Evolutionary conservation across 2,329 filamentous ascomycete genomes (phyloP), one percentile per base, ranked within the genome.

Genomic region (Penicillium decumbens): DNA sequence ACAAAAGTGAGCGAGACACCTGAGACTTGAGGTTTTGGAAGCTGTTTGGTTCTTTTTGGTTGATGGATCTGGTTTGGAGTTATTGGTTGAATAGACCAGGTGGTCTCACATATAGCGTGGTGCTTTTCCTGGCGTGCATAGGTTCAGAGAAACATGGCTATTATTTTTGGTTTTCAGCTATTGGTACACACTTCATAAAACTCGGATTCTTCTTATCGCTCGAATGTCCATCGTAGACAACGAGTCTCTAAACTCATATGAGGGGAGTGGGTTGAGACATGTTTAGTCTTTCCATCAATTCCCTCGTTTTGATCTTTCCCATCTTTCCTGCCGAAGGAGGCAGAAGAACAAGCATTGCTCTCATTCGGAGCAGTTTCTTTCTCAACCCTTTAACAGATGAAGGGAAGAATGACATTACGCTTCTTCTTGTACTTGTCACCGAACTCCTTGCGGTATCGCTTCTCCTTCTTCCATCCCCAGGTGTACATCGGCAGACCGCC

Each of bases 401-500:
- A 88, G 3, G 93, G 89, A 50, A 96, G 71, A 73, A 95, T 87
- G 52, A 82, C 83, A 66, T 79, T 92, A 65, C 82, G 82, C 88
- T 98, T 97, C 78, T 86, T 91, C 84, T 92, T 91, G 76, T 98
- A 98, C 73, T 85, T 88, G 68, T 91, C 87, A 35, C 88, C 88
- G 71, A 97, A 95, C 70, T 95, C 88, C 71, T 87, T 86, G 63
- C 93, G 83, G 70, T 96, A 93, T 49, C 88, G 83, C 66, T 77
- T 82, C 79, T 98, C 93, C 80, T 96, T 97, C 78, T 89, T 92
- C 72, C 81, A 81, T 33, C 86, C 92, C 93, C 93, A 98, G 45
- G 77, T 70, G 49, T 80, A 82, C 93, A 98, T 97, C 72, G 91
- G 89, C 23, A 74, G 78, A 13, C 78, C 80, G 29, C 89, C 89